Conservation (phyloP, 495 filamentous ascomycete species). For the Aspergillus nidulans region DNA sequence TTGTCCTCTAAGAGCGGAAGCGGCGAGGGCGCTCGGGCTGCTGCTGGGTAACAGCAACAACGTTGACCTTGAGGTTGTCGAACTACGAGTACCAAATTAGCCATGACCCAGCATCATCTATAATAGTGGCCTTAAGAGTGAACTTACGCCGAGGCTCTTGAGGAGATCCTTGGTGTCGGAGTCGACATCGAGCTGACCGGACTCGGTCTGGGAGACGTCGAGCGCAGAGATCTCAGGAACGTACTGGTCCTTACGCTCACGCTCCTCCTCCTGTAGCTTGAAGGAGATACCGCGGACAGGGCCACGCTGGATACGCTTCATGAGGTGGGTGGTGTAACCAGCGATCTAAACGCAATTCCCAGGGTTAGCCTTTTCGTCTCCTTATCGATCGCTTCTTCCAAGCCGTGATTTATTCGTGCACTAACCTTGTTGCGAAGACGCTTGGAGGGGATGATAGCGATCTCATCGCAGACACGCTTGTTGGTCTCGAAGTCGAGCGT, state of each 20-base stretch:
- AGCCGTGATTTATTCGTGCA: background rate
- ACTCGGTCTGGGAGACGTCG: slow-evolving; percentile 91
- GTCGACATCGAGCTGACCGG: slow-evolving; percentile 90
- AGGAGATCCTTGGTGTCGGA: slow-evolving; percentile 95
- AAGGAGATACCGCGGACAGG: slow-evolving; percentile 99
- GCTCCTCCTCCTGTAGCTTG: slow-evolving; percentile 99
- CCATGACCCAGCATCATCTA: background rate
- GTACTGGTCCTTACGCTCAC: slow-evolving; percentile 99
- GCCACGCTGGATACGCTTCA: slow-evolving; percentile 99
- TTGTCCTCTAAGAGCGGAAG: slow-evolving; percentile 38
- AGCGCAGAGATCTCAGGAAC: slow-evolving; percentile 97
- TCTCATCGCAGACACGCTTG: slow-evolving; percentile 99
- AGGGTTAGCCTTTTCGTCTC: background rate
- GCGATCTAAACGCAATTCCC: slow-evolving; percentile 62
- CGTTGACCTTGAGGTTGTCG: slow-evolving; percentile 93
- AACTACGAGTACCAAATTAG: slow-evolving; percentile 54
- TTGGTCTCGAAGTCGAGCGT: slow-evolving; percentile 99
- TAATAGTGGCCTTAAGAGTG: background rate
- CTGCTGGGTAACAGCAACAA: slow-evolving; percentile 82
- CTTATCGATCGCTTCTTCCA: background rate
- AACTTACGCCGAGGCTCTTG: slow-evolving; percentile 95
- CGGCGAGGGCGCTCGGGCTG: slow-evolving; percentile 78
- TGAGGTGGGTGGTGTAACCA: slow-evolving; percentile 83
- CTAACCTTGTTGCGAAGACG: slow-evolving; percentile 94
- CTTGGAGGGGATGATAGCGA: slow-evolving; percentile 98